Evolutionary conservation across 2,329 filamentous ascomycete species (phyloP).

Genomic region (Escovopsis sp.): DNA sequence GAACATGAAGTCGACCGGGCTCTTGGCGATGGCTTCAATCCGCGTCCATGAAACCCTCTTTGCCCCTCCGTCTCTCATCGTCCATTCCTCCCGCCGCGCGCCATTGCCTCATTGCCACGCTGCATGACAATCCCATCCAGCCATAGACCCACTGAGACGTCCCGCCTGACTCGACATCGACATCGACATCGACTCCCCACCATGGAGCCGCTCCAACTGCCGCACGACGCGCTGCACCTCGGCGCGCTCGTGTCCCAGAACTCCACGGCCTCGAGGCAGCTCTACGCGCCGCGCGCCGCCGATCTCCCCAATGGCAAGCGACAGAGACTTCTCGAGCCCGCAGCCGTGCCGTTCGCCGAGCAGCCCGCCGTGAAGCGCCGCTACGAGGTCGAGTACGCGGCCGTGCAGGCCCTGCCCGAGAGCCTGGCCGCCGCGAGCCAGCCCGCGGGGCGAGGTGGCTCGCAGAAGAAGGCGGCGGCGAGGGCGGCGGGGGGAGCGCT

Average conservation of each 20-base stretch:
- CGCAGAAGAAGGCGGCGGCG: constrained; percentile 14
- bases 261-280: constrained; percentile 16
- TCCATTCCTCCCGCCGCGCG: too few species aligned
- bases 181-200: neutral
- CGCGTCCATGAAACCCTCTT: too few species aligned
- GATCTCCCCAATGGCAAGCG: constrained; percentile 19
- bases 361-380: constrained; percentile 27
- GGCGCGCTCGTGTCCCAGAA: constrained; percentile 20
- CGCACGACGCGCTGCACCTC: constrained; percentile 19
- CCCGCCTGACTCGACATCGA: too few species aligned
- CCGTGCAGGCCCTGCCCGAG: constrained; percentile 62
- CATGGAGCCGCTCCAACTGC: constrained; percentile 20
- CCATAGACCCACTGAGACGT: too few species aligned
- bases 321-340: constrained; percentile 21
- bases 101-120: too few species aligned
- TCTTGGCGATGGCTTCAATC: too few species aligned
- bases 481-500: constrained; percentile 32
- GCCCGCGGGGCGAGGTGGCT: constrained; percentile 27
- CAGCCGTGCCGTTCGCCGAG: constrained; percentile 10
- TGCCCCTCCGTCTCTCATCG: too few species aligned
- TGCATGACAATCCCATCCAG: too few species aligned
- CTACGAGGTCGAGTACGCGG: constrained; percentile 59
- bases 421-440: constrained; percentile 69
- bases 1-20: too few species aligned
- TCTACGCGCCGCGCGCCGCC: constrained; percentile 14